Conservation (phyloP, 345 rosid genomes). For the Lenwebbia sp. region DNA sequence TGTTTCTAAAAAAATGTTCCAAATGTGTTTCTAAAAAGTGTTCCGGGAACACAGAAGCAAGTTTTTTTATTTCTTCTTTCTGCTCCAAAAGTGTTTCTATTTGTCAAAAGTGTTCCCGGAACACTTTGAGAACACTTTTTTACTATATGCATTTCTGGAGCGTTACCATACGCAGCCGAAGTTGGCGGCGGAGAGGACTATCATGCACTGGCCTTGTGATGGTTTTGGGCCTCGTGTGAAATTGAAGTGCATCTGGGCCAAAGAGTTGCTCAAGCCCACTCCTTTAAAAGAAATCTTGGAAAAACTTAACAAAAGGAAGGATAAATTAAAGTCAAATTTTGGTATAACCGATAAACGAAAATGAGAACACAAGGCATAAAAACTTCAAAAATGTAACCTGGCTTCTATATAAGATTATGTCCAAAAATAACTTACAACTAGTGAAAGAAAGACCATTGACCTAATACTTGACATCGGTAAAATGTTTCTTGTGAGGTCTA, state of each 20-base stretch:
- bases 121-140: too few species aligned
- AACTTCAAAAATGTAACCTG: not conserved
- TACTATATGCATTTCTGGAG: too few species aligned
- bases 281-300: not conserved
- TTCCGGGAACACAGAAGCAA: too few species aligned
- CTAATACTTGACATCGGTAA: not conserved
- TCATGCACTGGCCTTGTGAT: conserved; percentile 3
- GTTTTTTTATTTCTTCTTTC: too few species aligned
- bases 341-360: not conserved
- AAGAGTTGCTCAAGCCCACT: not conserved
- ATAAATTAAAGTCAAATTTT: not conserved
- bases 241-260: not conserved
- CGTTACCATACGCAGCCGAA: too few species aligned
- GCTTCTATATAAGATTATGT: not conserved
- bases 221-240: too few species aligned
- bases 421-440: not conserved
- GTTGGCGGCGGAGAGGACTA: conserved; percentile 1
- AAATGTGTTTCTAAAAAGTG: too few species aligned
- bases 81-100: too few species aligned
- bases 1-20: too few species aligned
- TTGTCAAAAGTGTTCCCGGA: too few species aligned
- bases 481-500: not conserved
- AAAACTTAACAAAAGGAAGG: too few species aligned
- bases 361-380: not conserved
- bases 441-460: not conserved